Evolutionary conservation across 805 yeast species (phyloP).

Genomic region (Candida tallmaniae): DNA sequence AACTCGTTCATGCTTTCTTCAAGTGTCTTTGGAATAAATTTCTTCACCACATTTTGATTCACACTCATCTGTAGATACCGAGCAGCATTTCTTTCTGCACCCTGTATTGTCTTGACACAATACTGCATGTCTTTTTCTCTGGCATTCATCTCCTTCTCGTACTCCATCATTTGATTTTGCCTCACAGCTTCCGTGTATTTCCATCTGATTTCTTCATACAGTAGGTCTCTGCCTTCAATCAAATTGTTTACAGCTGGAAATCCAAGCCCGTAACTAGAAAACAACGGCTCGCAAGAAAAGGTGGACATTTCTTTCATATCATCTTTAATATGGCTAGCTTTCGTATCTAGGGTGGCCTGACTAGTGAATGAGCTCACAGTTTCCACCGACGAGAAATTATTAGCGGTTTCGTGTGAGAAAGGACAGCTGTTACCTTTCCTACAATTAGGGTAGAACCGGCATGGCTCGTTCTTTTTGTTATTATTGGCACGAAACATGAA

Average conservation of each 20-base stretch:
- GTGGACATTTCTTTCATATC: slow-evolving; percentile 18
- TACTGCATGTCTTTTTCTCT: slow-evolving; percentile 45
- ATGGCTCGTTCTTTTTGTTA: slow-evolving; percentile 6
- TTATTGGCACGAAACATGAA: slow-evolving; percentile 5
- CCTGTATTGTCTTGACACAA: slow-evolving; percentile 33
- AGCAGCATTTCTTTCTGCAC: slow-evolving; percentile 48
- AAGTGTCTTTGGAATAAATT: slow-evolving; percentile 24
- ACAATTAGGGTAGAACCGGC: slow-evolving; percentile 19
- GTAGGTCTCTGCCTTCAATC: slow-evolving; percentile 48
- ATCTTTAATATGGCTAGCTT: slow-evolving; percentile 17
- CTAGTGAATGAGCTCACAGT: slow-evolving; percentile 12
- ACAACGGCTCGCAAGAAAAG: slow-evolving; percentile 27
- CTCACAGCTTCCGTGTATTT: slow-evolving; percentile 41
- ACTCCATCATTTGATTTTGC: slow-evolving; percentile 31
- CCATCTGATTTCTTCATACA: slow-evolving; percentile 49
- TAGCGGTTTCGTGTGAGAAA: slow-evolving; percentile 16
- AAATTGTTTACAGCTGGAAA: slow-evolving; percentile 46
- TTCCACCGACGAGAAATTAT: slow-evolving; percentile 3
- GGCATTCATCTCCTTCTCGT: slow-evolving; percentile 35
- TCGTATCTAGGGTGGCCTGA: slow-evolving; percentile 12
- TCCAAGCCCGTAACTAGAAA: slow-evolving; percentile 47
- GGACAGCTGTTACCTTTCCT: slow-evolving; percentile 24
- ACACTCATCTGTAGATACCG: slow-evolving; percentile 50
- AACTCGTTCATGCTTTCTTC: slow-evolving; percentile 25
- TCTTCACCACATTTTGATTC: slow-evolving; percentile 18